Evolutionary conservation across 495 filamentous ascomycete species (phyloP), one percentile per base, ranked within the genome.

Genomic region (Tuber calosporum): DNA sequence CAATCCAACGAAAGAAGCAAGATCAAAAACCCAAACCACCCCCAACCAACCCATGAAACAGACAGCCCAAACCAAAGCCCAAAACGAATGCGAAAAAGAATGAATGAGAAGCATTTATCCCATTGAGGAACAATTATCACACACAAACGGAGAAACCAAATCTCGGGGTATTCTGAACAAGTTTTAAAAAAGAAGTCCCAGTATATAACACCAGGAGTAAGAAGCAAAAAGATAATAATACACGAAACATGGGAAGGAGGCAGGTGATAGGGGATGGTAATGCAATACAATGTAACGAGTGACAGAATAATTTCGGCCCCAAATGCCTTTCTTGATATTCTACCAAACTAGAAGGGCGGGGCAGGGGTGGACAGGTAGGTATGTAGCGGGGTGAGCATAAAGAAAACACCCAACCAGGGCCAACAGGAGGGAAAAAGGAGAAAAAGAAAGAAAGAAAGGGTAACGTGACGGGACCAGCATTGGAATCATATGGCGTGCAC

Each of bases 21-120:
- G 26, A 62, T 58, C 20, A 62, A 62, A 30, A 62, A 15, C 11
- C 26, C 53, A 2, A 26, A 15, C 53, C 53, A 4, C n/a, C n/a
- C 53, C 53, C 53, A 62, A 62, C 53, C 53, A 58, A 58, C 48
- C 53, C 53, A 62, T 26, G 48, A 58, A 58, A 58, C 22, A 58
- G 30, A 11, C 3, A 62, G 34, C 13, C 53, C 22, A 62, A 62
- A 62, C 26, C 26, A 34, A 62, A 30, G 26, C 53, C 53, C 26
- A n/a, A 34, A 34, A 62, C 1, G 53, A 62, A 62, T 34, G 34
- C 53, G 53, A 62, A 62, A 62, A 62, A 26, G 48, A 62, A 4
- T 17, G 26, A 34, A 30, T 62, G 53, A 34, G 53, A 62, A 62
- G 53, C 4, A n/a, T 34, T 62, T 15, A 62, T 53, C 48, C 26